These are phyloP conservation scores for Salix koriyanagi DNA, from an alignment of 345 rosid species.

Conservation along the genomic window DNA sequence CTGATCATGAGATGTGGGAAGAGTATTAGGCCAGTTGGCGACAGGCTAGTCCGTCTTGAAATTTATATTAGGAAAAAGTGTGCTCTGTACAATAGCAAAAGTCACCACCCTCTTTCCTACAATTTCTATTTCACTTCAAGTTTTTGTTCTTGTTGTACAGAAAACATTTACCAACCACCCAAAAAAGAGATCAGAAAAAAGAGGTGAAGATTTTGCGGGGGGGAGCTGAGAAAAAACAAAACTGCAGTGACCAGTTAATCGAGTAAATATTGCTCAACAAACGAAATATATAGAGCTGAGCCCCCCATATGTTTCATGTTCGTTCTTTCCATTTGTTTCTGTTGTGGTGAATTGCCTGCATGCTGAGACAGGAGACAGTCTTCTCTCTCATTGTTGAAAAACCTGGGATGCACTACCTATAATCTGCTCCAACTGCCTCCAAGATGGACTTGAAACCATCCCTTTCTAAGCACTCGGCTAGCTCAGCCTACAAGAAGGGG, in stretches of 20 bases:
- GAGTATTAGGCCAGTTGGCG: too few species aligned
- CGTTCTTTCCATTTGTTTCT: not conserved
- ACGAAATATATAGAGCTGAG: not conserved
- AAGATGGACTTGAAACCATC: slow-evolving; percentile 80
- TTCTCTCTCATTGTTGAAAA: not conserved
- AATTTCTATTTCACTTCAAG: not conserved
- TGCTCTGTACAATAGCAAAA: too few species aligned
- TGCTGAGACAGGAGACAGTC: not conserved
- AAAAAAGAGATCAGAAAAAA: not conserved
- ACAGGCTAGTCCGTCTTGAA: too few species aligned
- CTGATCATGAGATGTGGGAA: too few species aligned
- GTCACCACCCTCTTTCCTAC: not conserved
- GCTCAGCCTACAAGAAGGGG: slow-evolving; percentile 54
- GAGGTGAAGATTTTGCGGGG: not conserved
- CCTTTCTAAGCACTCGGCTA: slow-evolving; percentile 74
- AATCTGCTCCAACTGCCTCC: slow-evolving; percentile 92
- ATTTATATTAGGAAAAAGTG: too few species aligned
- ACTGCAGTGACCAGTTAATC: not conserved
- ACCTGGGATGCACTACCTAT: slow-evolving; percentile 31
- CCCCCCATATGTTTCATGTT: not conserved
- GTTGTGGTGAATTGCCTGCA: not conserved
- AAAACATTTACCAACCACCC: not conserved
- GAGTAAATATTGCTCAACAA: not conserved
- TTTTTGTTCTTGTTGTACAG: not conserved
- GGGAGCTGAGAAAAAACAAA: slow-evolving; percentile 1